These are phyloP conservation scores for Luffa aegyptiaca DNA, from an alignment of 306 rosid species.

Conservation along the genomic window DNA sequence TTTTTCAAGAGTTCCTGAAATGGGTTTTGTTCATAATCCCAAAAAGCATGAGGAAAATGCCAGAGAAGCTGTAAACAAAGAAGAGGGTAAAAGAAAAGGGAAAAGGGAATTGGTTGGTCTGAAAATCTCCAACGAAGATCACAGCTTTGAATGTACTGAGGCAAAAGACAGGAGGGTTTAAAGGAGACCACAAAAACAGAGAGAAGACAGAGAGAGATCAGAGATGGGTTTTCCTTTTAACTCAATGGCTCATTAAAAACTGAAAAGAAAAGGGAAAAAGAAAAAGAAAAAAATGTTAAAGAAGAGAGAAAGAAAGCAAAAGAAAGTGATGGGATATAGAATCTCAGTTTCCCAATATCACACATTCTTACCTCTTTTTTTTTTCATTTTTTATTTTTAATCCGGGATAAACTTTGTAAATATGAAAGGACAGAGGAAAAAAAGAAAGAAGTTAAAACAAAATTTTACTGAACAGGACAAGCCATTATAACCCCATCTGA, in stretches of 20 bases:
- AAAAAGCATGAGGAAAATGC: not conserved
- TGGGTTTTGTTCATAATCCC: not conserved
- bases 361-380: not conserved
- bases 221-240: not conserved
- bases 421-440: not conserved
- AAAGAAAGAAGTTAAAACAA: not conserved
- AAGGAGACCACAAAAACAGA: constrained; percentile 9
- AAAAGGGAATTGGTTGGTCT: not conserved
- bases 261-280: not conserved
- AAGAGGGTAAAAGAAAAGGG: not conserved
- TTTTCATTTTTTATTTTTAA: not conserved
- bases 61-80: constrained; percentile 2
- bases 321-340: constrained; percentile 41
- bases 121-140: not conserved
- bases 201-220: not conserved
- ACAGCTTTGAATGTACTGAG: not conserved
- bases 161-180: not conserved
- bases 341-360: constrained; percentile 27
- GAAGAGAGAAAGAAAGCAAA: constrained; percentile 11
- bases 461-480: not conserved
- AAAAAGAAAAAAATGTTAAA: not conserved
- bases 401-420: constrained; percentile 6
- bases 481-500: constrained; percentile 3
- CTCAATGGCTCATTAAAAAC: not conserved
- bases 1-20: constrained; percentile 4